A percentile compares a stretch with the other conserved stretches of the same genome.
Evolutionary conservation across 352 stramenopile species (phyloP).

Genomic region (Pythium guiyangense): DNA sequence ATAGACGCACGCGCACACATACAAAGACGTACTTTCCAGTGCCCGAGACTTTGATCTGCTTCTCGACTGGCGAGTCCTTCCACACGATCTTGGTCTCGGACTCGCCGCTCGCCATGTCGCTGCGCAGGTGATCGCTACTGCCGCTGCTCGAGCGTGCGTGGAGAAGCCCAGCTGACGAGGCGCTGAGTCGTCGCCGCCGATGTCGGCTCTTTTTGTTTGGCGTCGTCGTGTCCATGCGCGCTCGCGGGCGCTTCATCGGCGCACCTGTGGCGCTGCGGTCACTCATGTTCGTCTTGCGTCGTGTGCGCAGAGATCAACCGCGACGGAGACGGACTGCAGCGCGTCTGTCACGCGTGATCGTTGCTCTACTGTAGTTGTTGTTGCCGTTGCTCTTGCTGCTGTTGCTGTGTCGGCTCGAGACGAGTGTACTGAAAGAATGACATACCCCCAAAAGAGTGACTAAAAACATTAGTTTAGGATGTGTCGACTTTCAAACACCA

Average conservation of each 20-base stretch:
- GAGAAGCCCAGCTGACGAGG: background rate
- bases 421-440: too few relatives aligned
- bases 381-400: too few relatives aligned
- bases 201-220: constrained; percentile 11
- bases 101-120: background rate
- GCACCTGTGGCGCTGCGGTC: constrained; percentile 11
- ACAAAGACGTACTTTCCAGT: constrained; percentile 38
- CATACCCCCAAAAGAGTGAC: too few relatives aligned
- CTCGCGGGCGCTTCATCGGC: constrained; percentile 38
- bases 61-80: constrained; percentile 75
- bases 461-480: too few relatives aligned
- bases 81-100: constrained; percentile 59
- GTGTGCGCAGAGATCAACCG: too few relatives aligned
- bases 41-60: constrained; percentile 73
- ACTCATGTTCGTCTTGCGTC: too few relatives aligned
- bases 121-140: background rate
- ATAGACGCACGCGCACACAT: background rate
- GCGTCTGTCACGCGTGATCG: background rate
- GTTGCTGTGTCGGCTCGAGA: too few relatives aligned
- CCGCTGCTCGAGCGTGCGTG: constrained; percentile 6
- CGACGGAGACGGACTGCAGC: too few relatives aligned
- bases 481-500: too few relatives aligned
- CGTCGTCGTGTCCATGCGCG: constrained; percentile 26
- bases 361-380: too few relatives aligned
- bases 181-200: background rate